These are phyloP conservation scores for Candida quercuum DNA, from an alignment of 805 yeast species.

Conservation along the genomic window DNA sequence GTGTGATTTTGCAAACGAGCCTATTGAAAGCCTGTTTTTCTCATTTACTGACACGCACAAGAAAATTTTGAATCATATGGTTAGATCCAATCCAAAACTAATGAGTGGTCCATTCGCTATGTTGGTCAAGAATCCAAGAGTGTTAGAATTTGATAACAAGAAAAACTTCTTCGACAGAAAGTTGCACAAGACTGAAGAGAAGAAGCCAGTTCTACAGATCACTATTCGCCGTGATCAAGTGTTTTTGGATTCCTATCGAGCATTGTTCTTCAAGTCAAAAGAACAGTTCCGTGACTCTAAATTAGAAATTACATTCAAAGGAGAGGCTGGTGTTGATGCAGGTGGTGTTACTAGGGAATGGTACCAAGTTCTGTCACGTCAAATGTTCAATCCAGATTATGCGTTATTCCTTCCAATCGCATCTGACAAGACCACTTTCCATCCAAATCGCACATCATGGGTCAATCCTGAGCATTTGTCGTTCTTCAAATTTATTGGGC, in stretches of 20 bases:
- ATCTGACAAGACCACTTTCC: conserved; percentile 88
- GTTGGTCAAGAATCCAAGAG: conserved; percentile 81
- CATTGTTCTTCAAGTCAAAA: conserved; percentile 71
- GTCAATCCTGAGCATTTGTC: conserved; percentile 91
- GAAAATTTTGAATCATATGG: conserved; percentile 85
- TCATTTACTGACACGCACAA: conserved; percentile 86
- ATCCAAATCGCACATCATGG: conserved; percentile 89
- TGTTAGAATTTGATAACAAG: conserved; percentile 92
- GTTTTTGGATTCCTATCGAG: conserved; percentile 82
- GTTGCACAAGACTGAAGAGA: conserved; percentile 45
- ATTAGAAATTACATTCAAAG: conserved; percentile 77
- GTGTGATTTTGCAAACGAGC: conserved; percentile 66
- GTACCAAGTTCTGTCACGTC: conserved; percentile 91
- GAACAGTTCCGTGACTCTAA: conserved; percentile 69
- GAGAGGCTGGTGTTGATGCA: conserved; percentile 96
- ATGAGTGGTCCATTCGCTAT: conserved; percentile 95
- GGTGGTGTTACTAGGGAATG: conserved; percentile 98
- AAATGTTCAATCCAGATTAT: conserved; percentile 94
- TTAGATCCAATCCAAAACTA: conserved; percentile 81
- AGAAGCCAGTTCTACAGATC: conserved; percentile 47
- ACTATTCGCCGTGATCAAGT: conserved; percentile 84
- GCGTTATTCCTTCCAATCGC: conserved; percentile 90
- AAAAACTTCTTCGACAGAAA: conserved; percentile 76
- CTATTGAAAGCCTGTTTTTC: conserved; percentile 74
- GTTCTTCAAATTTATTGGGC: conserved; percentile 90